Base-by-base conservation (phyloP, 805 yeast species). In the Candida broadrunensis region DNA sequence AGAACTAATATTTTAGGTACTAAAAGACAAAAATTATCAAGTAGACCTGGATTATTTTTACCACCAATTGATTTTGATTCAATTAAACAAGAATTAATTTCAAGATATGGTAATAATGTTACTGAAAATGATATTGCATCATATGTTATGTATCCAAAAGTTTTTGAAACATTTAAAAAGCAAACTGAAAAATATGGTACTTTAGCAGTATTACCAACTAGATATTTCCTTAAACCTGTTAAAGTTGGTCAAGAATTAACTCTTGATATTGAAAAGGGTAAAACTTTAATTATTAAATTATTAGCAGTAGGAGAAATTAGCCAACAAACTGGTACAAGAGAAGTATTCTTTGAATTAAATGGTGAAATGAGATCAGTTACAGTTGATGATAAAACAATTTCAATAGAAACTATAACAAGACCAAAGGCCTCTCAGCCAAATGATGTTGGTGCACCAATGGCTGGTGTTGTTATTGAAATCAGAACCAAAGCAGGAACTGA, bases 361-460 rank as follows among this genome's bases (percentile, higher is more conserved):
- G 99, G 99, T 76, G 99, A 93, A 74, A 80, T 89, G 83, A 82
- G 99, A 75, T 90, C 91, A 59, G 96, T 93, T 47, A 78, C 95
- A 29, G 85, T 93, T 48, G 88, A 83, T 50, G 99, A 91, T 71
- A 87, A 83, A 68, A 79, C 80, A 29, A 88, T 90, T 44, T 83
- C 91, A 39, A 81, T 91, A 44, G 97, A 90, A 65, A 78, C 86
- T 35, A 77, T 87, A 46, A 72, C 91, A 24, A 83, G 96, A 62
- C 87, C 91, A 52, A 93, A 91, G 77, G 98, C 97, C 42, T 88
- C 85, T 53, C 86, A 88, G 65, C 88, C 95, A 45, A 85, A 83
- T 59, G 97, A 93, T 54, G 83, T 93, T 48, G 98, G 98, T 54
- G 95, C 99, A 5, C 99, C 99, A 68, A 91, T 91, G 98, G 95